These are phyloP conservation scores for Setaria viridis DNA, from an alignment of 202 grass and related monocot species.

Conservation along the genomic window DNA sequence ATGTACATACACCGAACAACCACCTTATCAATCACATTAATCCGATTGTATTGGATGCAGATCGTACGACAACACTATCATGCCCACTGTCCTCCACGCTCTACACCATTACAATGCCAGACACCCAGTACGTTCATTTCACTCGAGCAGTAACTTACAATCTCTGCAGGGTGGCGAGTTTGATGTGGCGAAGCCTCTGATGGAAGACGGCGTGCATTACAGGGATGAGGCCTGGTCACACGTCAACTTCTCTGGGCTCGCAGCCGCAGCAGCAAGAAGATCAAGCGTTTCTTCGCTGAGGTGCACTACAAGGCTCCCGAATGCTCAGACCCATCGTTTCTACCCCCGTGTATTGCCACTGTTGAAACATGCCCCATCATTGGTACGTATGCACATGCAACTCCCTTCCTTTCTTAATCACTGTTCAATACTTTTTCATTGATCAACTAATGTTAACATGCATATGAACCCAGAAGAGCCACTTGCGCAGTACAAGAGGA, in stretches of 20 bases:
- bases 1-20: too few relatives aligned
- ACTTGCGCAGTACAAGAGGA: background rate
- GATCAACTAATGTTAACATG: background rate
- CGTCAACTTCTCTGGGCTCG: constrained; percentile 29
- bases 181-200: background rate
- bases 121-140: too few relatives aligned
- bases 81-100: too few relatives aligned
- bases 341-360: background rate
- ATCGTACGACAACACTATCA: too few relatives aligned
- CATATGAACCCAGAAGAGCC: constrained; percentile 28
- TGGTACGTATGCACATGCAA: too few relatives aligned
- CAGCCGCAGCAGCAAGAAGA: constrained; percentile 6
- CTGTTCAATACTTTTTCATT: background rate
- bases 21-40: too few relatives aligned
- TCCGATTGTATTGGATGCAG: too few relatives aligned
- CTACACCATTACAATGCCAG: too few relatives aligned
- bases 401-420: background rate
- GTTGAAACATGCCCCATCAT: constrained; percentile 34
- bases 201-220: background rate
- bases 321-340: too few relatives aligned
- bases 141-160: too few relatives aligned
- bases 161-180: constrained; percentile 6
- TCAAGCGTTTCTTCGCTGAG: constrained; percentile 33
- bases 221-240: background rate
- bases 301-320: background rate